A percentile compares a stretch with the other conserved stretches of the same genome.
These are phyloP conservation scores for Aureobasidium melanogenum DNA, from an alignment of 2,329 filamentous ascomycete genomes.

Conservation along the genomic window DNA sequence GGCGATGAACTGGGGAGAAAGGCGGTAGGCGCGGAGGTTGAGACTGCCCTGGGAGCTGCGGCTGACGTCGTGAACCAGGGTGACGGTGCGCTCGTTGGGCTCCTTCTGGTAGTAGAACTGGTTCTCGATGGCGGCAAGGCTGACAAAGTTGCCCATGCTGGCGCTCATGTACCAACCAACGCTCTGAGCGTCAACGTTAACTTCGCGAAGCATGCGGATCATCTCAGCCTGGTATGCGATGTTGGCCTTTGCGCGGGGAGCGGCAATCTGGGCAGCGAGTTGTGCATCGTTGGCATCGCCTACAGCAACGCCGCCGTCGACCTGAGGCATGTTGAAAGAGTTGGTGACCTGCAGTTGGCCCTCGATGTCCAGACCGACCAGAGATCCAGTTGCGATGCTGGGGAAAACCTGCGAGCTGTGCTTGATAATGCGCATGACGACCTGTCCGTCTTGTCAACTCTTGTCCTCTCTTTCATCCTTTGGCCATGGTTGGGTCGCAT, in stretches of 20 bases:
- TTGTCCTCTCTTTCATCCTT: not conserved
- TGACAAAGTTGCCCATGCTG: slow-evolving; percentile 98
- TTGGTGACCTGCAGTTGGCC: slow-evolving; percentile 84
- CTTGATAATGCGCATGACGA: slow-evolving; percentile 97
- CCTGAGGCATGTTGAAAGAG: slow-evolving; percentile 81
- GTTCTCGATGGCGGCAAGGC: slow-evolving; percentile 92
- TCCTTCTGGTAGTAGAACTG: slow-evolving; percentile 96
- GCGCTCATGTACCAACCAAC: slow-evolving; percentile 98
- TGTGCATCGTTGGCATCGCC: slow-evolving; percentile 57
- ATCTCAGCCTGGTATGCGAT: slow-evolving; percentile 86
- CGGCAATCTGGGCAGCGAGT: slow-evolving; percentile 64
- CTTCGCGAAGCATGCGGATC: slow-evolving; percentile 92
- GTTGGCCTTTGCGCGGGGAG: slow-evolving; percentile 87
- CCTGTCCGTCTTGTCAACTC: slow-evolving; percentile 30
- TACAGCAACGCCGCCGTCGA: slow-evolving; percentile 59
- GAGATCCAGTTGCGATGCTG: slow-evolving; percentile 76
- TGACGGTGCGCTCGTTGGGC: slow-evolving; percentile 73
- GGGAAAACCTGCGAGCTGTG: slow-evolving; percentile 85
- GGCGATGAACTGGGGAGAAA: slow-evolving; percentile 79
- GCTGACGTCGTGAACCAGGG: slow-evolving; percentile 90
- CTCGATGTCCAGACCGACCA: slow-evolving; percentile 87
- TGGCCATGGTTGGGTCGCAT: not conserved
- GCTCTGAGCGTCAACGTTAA: slow-evolving; percentile 96
- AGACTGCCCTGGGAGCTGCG: slow-evolving; percentile 86
- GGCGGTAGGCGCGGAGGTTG: slow-evolving; percentile 81